A percentile compares a stretch with the other conserved stretches of the same genome.
phyloP scores from a whole-genome alignment of 2,329 filamentous ascomycete genomes.

The Colletotrichum lentis region DNA sequence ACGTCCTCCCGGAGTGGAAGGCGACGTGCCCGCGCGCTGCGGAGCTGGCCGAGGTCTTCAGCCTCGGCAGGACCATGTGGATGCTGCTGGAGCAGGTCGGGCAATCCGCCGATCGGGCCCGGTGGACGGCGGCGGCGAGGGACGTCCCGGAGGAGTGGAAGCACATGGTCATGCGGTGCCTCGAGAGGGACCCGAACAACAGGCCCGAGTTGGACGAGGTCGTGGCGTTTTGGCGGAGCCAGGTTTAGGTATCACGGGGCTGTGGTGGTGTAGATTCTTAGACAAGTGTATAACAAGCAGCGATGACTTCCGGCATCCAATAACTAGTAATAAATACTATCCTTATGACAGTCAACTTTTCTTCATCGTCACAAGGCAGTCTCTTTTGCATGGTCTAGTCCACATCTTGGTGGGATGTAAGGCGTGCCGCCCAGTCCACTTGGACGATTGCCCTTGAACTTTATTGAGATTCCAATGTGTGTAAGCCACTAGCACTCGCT shows the following conservation, averaged over 20 bases:
- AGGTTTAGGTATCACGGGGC: background rate
- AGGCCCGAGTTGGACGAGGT: conserved; percentile 35
- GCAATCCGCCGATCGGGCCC: conserved; percentile 27
- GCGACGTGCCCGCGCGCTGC: conserved; percentile 36
- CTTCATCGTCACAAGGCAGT: too few relatives aligned
- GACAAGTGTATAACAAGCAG: background rate
- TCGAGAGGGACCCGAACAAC: conserved; percentile 34
- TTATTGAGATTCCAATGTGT: too few relatives aligned
- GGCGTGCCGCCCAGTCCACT: too few relatives aligned
- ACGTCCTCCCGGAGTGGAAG: conserved; percentile 39
- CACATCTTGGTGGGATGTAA: too few relatives aligned
- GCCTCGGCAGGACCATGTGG: conserved; percentile 39
- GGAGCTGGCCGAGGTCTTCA: conserved; percentile 40
- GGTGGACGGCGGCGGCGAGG: conserved; percentile 23
- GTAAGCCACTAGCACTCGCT: too few relatives aligned
- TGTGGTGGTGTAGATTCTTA: background rate
- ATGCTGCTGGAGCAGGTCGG: conserved; percentile 39
- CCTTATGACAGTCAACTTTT: too few relatives aligned
- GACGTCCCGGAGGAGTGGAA: conserved; percentile 37
- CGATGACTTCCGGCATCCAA: background rate
- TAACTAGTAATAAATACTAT: too few relatives aligned
- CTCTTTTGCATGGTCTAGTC: too few relatives aligned
- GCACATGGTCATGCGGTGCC: conserved; percentile 24
- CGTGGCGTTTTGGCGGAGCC: conserved; percentile 33
- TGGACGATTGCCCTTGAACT: too few relatives aligned